Evolutionary conservation across 352 stramenopile species (phyloP), one percentile per base, ranked within the genome.

Genomic region (Globisporangium radiosum): DNA sequence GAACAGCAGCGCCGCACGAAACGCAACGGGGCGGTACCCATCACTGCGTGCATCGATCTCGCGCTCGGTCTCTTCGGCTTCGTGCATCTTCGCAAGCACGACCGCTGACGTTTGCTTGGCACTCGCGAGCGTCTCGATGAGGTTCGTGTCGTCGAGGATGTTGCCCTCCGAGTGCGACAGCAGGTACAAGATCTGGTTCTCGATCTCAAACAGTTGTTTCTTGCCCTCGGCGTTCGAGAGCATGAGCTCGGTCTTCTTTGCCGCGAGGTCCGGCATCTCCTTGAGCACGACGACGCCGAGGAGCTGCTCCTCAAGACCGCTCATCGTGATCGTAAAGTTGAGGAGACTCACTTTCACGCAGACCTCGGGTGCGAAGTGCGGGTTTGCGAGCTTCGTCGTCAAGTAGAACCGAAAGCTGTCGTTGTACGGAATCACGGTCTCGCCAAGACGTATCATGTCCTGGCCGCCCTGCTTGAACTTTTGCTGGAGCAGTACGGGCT

Each of bases 271-370:
- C 2, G 91, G 91, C 44, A 96, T 77, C 56, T 97, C 91, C 39
- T 96, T 92, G 19, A 85, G 75, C 43, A 97, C 83, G 10, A 95
- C 87, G 36, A 95, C 87, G 51, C 85, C 86, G 1, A 97, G 75
- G 37, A 97, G 60, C 59, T 97, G 91, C 58, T 97, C 91, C 66
- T 97, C 88, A 0, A 97, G 71, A 0, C 91, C 91, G 52, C 90
- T 91, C 71, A 92, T 88, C 9, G 89, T 97, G 67, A 97, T 96
- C 0, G 90, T 97, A 61, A 97, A 97, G 62, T 97, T 97, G 3
- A 97, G 64, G 17, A 97, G 39, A 66, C 79, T 94, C 40, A 97
- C 91, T 71, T 97, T 97, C 38, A 97, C 88, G 43, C 88, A 94
- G 0, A 96, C 78, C 67, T 97, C 90, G 0, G 90, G 90, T 0